phyloP scores from a whole-genome alignment of 768 basidiomycete species.

The Lactarius pseudohatsudake region DNA sequence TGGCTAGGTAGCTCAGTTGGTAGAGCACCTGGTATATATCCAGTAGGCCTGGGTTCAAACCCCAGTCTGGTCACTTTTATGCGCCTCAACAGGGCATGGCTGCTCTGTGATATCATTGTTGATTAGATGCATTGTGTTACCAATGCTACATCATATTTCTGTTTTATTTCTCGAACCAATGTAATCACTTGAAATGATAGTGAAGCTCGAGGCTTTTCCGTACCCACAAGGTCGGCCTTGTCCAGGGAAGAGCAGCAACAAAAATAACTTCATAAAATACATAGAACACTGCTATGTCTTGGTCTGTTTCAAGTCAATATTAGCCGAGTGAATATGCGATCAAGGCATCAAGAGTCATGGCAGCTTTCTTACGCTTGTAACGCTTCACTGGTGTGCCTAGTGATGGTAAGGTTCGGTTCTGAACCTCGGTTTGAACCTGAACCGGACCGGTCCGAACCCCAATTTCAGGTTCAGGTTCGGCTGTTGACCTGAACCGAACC shows the following conservation, averaged over 20 bases:
- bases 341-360: constrained; percentile 66
- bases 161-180: background rate
- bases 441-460: no score
- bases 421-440: no score
- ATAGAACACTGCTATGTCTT: background rate
- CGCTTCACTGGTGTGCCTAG: no score
- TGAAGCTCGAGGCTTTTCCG: background rate
- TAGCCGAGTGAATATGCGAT: constrained; percentile 47
- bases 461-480: no score
- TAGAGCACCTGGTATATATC: no score
- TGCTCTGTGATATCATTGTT: constrained; percentile 25
- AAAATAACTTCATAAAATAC: background rate
- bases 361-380: no score
- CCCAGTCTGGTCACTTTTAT: no score
- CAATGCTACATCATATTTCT: constrained; percentile 9
- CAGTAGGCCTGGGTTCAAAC: no score
- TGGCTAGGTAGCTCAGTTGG: no score
- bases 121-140: constrained; percentile 27
- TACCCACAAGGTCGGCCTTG: background rate
- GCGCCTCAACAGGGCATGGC: constrained; percentile 2
- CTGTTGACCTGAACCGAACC: no score
- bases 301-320: background rate
- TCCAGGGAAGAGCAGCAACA: background rate
- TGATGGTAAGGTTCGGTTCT: no score
- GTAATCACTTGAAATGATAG: constrained; percentile 3